These are phyloP conservation scores for Penicillium corylophilum DNA, from an alignment of 2,329 filamentous ascomycete species.

Conservation along the genomic window DNA sequence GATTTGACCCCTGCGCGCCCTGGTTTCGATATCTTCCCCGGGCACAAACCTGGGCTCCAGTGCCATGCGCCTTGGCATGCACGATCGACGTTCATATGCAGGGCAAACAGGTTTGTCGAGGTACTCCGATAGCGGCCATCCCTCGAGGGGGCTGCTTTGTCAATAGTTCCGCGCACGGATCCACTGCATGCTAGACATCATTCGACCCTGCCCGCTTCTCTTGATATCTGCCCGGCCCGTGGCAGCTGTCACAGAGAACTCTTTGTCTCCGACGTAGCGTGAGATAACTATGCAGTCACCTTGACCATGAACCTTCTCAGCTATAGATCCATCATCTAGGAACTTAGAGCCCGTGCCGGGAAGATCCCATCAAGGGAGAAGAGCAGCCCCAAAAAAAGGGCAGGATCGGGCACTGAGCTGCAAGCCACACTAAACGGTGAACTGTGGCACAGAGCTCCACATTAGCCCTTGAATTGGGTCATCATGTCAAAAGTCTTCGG, in stretches of 20 bases:
- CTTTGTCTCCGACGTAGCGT: neutral
- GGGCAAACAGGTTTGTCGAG: neutral
- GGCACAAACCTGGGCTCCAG: neutral
- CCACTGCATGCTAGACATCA: constrained; percentile 11
- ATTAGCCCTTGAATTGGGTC: constrained; percentile 1
- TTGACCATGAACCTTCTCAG: neutral
- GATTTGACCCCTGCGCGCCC: constrained; percentile 8
- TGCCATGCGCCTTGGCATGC: constrained; percentile 18
- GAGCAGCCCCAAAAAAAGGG: constrained; percentile 16
- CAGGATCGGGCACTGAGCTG: constrained; percentile 8
- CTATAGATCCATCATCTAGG: neutral
- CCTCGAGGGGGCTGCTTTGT: constrained; percentile 1
- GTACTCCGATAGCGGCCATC: neutral
- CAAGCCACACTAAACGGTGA: constrained; percentile 23
- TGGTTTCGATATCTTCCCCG: neutral
- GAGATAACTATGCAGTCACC: constrained; percentile 3
- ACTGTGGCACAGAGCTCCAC: constrained; percentile 16
- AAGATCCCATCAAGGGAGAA: constrained; percentile 5
- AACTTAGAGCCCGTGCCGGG: neutral
- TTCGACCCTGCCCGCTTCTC: neutral
- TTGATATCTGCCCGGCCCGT: constrained; percentile 7
- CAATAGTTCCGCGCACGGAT: constrained; percentile 28
- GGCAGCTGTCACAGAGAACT: constrained; percentile 9
- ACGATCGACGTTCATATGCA: constrained; percentile 18
- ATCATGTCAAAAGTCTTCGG: constrained; percentile 14